Conservation (phyloP, 202 grass and related monocot genomes). For the Setaria italica region DNA sequence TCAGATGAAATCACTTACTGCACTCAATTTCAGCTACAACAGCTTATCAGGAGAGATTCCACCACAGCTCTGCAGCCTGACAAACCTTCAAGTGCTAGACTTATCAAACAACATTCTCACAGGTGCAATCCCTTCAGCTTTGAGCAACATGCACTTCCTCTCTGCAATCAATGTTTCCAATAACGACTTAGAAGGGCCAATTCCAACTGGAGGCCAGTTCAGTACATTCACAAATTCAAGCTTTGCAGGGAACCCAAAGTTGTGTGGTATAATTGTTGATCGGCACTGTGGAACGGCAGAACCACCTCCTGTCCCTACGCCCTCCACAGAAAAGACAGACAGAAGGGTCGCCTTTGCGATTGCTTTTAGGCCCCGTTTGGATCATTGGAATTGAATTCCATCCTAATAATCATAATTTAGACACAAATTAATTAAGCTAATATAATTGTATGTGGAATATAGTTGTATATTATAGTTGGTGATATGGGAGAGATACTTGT, state of each 20-base stretch:
- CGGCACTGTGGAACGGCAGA: background rate
- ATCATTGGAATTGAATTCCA: no score
- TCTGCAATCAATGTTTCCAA: constrained; percentile 48
- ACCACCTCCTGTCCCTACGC: background rate
- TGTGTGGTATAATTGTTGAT: constrained; percentile 27
- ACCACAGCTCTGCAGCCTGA: constrained; percentile 36
- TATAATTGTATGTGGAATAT: no score
- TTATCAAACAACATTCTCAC: constrained; percentile 58
- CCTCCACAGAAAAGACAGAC: background rate
- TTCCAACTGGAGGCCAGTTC: constrained; percentile 46
- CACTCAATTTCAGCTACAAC: constrained; percentile 69
- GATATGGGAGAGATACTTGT: no score
- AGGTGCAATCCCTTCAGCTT: constrained; percentile 30
- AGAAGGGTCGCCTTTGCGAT: constrained; percentile 28
- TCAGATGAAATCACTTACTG: constrained; percentile 38
- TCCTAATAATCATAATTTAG: no score
- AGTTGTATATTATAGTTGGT: no score
- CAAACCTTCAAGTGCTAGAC: constrained; percentile 57
- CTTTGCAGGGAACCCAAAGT: constrained; percentile 39
- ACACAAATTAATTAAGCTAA: no score
- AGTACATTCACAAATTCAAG: constrained; percentile 44
- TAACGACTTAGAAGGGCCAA: constrained; percentile 43
- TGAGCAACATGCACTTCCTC: constrained; percentile 37
- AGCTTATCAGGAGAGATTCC: constrained; percentile 66
- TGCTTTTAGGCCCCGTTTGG: no score